These are phyloP conservation scores for Globisporangium okanoganense DNA, from an alignment of 352 stramenopile genomes.

Conservation along the genomic window DNA sequence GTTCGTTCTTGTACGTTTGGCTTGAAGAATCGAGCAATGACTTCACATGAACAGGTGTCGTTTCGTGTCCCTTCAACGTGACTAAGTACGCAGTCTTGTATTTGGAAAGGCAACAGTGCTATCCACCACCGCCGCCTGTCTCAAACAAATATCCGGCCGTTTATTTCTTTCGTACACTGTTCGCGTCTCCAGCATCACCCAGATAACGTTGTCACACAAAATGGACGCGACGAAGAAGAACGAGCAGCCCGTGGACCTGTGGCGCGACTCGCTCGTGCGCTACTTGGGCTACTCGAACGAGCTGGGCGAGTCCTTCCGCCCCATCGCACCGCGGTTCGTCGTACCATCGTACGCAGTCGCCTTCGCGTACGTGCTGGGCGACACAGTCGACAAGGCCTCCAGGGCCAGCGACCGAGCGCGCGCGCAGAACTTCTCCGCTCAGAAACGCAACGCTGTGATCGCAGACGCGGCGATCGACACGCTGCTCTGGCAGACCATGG, in stretches of 20 bases:
- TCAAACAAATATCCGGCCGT: background rate
- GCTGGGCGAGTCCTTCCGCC: constrained; percentile 83
- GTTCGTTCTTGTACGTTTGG: too few relatives aligned
- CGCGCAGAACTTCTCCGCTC: constrained; percentile 17
- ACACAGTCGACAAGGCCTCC: constrained; percentile 76
- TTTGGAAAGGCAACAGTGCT: too few relatives aligned
- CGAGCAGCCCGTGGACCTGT: constrained; percentile 47
- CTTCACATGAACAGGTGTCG: too few relatives aligned
- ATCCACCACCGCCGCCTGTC: too few relatives aligned
- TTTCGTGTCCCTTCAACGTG: too few relatives aligned
- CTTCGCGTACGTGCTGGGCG: constrained; percentile 81
- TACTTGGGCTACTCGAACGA: constrained; percentile 90
- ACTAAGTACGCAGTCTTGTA: too few relatives aligned
- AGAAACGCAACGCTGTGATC: constrained; percentile 31
- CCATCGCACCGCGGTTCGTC: constrained; percentile 66
- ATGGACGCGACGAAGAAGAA: too few relatives aligned
- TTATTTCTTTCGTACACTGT: constrained; percentile 1
- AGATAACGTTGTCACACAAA: too few relatives aligned
- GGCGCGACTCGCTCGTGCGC: constrained; percentile 81
- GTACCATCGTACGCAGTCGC: constrained; percentile 74
- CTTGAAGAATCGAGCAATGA: too few relatives aligned
- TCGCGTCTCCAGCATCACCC: too few relatives aligned
- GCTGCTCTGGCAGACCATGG: constrained; percentile 79
- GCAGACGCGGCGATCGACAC: constrained; percentile 55
- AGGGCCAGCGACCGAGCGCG: constrained; percentile 34